Conservation (phyloP, 129 eudicot genomes). For the Kitagawia praeruptora region DNA sequence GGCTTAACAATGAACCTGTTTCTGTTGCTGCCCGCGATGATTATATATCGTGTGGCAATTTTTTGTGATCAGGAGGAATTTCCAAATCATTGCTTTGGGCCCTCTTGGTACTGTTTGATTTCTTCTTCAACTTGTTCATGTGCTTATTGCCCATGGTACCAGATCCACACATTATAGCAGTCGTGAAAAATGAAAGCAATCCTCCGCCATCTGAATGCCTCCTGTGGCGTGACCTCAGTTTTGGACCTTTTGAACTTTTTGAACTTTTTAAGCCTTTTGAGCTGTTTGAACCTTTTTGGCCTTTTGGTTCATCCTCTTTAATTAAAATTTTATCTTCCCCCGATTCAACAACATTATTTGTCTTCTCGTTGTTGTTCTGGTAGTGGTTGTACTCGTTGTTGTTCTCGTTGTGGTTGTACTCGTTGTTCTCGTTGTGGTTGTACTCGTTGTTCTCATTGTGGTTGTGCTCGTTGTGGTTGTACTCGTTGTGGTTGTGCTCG, state of each 20-base stretch:
- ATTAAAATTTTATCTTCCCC: background rate
- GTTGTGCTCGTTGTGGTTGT: too few relatives aligned
- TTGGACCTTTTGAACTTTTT: background rate
- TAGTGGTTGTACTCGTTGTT: too few relatives aligned
- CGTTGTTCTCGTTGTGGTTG: too few relatives aligned
- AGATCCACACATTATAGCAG: conserved; percentile 34
- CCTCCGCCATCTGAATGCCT: conserved; percentile 21
- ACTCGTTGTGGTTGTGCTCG: too few relatives aligned
- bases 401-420: too few relatives aligned
- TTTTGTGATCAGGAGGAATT: background rate
- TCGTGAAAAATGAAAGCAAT: conserved; percentile 34
- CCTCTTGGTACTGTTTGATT: background rate
- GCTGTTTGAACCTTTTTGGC: too few relatives aligned
- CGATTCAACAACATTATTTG: background rate
- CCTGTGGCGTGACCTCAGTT: background rate
- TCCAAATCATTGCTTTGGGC: background rate
- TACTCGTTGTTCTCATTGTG: too few relatives aligned
- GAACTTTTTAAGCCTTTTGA: background rate
- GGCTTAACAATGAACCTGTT: background rate
- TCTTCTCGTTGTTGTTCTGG: conserved; percentile 2
- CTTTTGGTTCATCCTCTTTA: background rate
- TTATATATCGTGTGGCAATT: background rate
- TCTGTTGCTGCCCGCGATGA: background rate
- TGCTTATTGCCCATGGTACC: background rate
- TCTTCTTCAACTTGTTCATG: background rate